These are phyloP conservation scores for Chytriomyces confervae DNA, from an alignment of 192 early-diverging fungal genomes.

Conservation along the genomic window DNA sequence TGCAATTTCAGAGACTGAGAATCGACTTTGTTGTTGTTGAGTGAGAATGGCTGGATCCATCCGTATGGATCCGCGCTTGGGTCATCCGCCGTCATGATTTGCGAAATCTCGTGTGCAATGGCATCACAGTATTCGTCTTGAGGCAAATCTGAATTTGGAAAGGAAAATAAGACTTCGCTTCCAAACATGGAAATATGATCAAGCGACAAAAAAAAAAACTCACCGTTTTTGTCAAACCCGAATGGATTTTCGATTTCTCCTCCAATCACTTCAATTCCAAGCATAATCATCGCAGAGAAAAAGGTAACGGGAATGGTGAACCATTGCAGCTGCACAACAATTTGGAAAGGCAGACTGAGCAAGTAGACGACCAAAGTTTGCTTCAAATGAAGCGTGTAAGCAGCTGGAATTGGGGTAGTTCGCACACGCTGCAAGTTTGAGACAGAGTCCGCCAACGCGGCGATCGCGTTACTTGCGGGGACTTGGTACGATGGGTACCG, in stretches of 20 bases:
- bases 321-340: slow-evolving; percentile 59
- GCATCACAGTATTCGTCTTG: slow-evolving; percentile 32
- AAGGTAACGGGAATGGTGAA: slow-evolving; percentile 72
- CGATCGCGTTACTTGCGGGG: slow-evolving; percentile 37
- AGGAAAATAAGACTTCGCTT: neutral
- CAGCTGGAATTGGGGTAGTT: slow-evolving; percentile 83
- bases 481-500: slow-evolving; percentile 36
- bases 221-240: slow-evolving; percentile 55
- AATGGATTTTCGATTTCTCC: slow-evolving; percentile 96
- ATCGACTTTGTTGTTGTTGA: slow-evolving; percentile 2
- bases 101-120: slow-evolving; percentile 19
- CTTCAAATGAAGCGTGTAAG: slow-evolving; percentile 88
- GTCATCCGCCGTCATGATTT: slow-evolving; percentile 21
- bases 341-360: slow-evolving; percentile 83
- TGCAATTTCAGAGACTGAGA: neutral
- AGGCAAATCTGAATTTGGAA: slow-evolving; percentile 22
- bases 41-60: slow-evolving; percentile 19
- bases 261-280: slow-evolving; percentile 88
- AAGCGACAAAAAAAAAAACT: neutral
- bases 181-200: neutral
- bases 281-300: slow-evolving; percentile 70
- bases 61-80: slow-evolving; percentile 4
- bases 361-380: slow-evolving; percentile 80
- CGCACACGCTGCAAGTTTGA: slow-evolving; percentile 82
- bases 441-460: slow-evolving; percentile 41